Evolutionary conservation across 2,329 filamentous ascomycete species (phyloP).

Genomic region (Ceratocystis smalleyi): DNA sequence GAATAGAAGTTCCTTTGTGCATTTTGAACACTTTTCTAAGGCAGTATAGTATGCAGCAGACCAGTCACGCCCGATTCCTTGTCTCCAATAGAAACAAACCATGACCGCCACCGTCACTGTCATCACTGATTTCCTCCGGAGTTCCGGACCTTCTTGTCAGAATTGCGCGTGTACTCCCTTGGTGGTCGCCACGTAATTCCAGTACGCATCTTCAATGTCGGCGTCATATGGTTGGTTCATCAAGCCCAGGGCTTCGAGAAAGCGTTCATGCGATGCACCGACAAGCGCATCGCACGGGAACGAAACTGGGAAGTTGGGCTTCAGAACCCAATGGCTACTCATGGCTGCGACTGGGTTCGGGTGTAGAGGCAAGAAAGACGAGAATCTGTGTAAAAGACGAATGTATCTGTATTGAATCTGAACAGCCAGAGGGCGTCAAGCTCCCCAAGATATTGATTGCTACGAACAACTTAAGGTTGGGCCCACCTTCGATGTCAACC

Average conservation of each 20-base stretch:
- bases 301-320: constrained; percentile 26
- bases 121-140: no score
- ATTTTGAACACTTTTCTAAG: no score
- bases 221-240: constrained; percentile 24
- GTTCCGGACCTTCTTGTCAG: not conserved
- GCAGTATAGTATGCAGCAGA: no score
- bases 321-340: constrained; percentile 26
- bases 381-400: not conserved
- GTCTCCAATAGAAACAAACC: no score
- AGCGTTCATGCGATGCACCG: constrained; percentile 1
- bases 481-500: no score
- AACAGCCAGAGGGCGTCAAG: no score
- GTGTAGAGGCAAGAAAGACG: not conserved
- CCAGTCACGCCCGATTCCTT: no score
- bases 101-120: not conserved
- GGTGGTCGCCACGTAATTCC: not conserved
- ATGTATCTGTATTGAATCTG: no score
- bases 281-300: constrained; percentile 23
- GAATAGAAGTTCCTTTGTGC: no score
- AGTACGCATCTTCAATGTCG: constrained; percentile 28
- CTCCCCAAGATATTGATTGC: no score
- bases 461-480: no score
- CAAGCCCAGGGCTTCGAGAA: constrained; percentile 26
- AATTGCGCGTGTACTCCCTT: not conserved
- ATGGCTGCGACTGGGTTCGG: not conserved